Base-by-base conservation (phyloP, 331 rosid genomes). In the Arachis monticola region DNA sequence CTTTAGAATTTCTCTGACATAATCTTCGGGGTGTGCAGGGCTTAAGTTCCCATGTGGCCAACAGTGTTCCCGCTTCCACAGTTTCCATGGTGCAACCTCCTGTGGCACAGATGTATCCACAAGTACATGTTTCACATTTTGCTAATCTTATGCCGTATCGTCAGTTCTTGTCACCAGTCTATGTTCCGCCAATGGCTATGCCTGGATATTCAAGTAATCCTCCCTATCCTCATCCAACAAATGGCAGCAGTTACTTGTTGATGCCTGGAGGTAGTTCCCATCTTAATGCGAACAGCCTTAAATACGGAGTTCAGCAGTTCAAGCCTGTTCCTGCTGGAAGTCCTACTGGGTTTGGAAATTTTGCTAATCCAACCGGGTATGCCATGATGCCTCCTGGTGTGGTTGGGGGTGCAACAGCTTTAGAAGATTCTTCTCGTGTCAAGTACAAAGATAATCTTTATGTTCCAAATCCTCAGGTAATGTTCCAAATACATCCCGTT, bases 401-500 rank as follows among this genome's bases (percentile, higher is more conserved):
- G 50, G 92, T 90, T 75, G 97, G 97, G 52, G 87, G 92, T 78
- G 91, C 97, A 13, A 17, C 93, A 10, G 88, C 85, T 72, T 80
- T 92, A 13, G 98, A 92, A 73, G 99, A 95, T 83, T 87, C 97
- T 64, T 92, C 97, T 67, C 89, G 93, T 74, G 84, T 95, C 66
- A 95, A 95, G 82, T 95, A 88, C 88, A 95, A 92, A 75, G 97
- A 92, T 80, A 89, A 88, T 83, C 90, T 90, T 38, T 95, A 92
- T 72, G 93, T 90, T 44, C 88, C 98, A 38, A 95, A 90, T 90
- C 96, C 98, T 46, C 99, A 92, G 99, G 99, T 95, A 70, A 62
- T 61, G 30, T 66, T 14, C 73, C n/a, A 51, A 51, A 51, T 51
- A 10, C 10, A 10, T 51, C 56, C 56, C 7, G 2, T 46, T 45